A percentile compares a stretch with the other conserved stretches of the same genome.
These are phyloP conservation scores for Fusarium sp. DNA, from an alignment of 2,329 filamentous ascomycete species.

Conservation along the genomic window DNA sequence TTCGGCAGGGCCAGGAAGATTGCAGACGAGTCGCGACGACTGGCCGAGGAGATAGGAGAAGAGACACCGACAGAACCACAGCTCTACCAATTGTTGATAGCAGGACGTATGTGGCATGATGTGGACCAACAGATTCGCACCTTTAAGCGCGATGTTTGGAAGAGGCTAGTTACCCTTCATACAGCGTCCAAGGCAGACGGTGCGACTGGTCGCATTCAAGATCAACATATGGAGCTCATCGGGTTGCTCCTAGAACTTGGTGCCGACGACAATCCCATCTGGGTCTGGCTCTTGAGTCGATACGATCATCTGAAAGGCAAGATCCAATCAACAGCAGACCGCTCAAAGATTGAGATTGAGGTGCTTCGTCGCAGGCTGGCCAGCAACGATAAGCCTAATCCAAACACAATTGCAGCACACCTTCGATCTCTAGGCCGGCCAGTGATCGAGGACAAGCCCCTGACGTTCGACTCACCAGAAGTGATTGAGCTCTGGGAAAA, in stretches of 20 bases:
- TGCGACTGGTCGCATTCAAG: conserved; percentile 72
- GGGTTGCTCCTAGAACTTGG: conserved; percentile 91
- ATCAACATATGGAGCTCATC: conserved; percentile 93
- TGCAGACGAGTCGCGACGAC: conserved; percentile 80
- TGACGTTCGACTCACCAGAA: conserved; percentile 82
- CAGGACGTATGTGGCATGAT: conserved; percentile 95
- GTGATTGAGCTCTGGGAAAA: conserved; percentile 95
- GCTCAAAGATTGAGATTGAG: conserved; percentile 93
- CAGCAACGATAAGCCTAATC: conserved; percentile 77
- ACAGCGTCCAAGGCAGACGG: conserved; percentile 66
- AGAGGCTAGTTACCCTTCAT: conserved; percentile 79
- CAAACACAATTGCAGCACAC: conserved; percentile 80
- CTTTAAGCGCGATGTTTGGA: conserved; percentile 94
- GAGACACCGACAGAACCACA: conserved; percentile 80
- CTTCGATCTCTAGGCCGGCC: conserved; percentile 81
- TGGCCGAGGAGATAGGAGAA: conserved; percentile 71
- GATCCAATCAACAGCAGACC: conserved; percentile 84
- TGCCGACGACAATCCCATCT: conserved; percentile 95
- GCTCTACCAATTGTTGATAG: conserved; percentile 88
- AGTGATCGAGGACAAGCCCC: conserved; percentile 70
- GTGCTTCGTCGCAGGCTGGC: conserved; percentile 87
- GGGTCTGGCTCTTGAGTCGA: conserved; percentile 92
- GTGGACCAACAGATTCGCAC: conserved; percentile 87
- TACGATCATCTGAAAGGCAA: conserved; percentile 92
- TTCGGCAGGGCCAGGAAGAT: conserved; percentile 87